Evolutionary conservation across 129 eudicot genomes (phyloP), one percentile per base, ranked within the genome.

Genomic region (sunflower (Helianthus annuus)): DNA sequence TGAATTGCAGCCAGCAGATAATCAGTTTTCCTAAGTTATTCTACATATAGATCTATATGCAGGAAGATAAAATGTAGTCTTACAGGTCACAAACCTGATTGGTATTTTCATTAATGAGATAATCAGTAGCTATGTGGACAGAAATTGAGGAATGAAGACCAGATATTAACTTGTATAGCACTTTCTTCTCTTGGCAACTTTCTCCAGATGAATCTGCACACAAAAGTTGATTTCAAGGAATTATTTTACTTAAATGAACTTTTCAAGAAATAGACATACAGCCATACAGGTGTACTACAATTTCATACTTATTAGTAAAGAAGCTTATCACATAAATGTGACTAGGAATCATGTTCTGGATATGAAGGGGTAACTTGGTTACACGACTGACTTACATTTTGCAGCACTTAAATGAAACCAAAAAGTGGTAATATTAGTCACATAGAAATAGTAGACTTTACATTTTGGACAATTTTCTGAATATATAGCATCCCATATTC

Each of bases 401-500:
- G 64, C 68, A 60, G 58, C 15, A 61, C 64, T 34, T 32, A 61
- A 14, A 1, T 61, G 46, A 6, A 34, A 34, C 66, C 46, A 15
- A 36, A 19, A 6, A 24, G 29, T 65, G 27, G 42, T 58, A 68
- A 68, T 34, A 36, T 24, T 58, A 58, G 16, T 16, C 16, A 27
- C 16, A 51, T 6, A 39, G 64, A 69, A 77, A 70, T 55, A 11
- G 60, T 14, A 13, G 24, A 83, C 99, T 88, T 64, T 64, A 94
- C 99, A 94, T 79, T 79, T 88, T 44, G 93, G 99, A 75, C 99
- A 94, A 73, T 94, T 94, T 78, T 94, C 99, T 42, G 97, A 85
- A 76, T 94, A 94, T 69, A 94, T 46, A 71, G 99, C 99, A 46
- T 94, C 99, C 99, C 99, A 94, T 79, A 94, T 94, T 80, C 99